phyloP scores from a whole-genome alignment of 805 yeast species.

The Suhomyces faveliae region DNA sequence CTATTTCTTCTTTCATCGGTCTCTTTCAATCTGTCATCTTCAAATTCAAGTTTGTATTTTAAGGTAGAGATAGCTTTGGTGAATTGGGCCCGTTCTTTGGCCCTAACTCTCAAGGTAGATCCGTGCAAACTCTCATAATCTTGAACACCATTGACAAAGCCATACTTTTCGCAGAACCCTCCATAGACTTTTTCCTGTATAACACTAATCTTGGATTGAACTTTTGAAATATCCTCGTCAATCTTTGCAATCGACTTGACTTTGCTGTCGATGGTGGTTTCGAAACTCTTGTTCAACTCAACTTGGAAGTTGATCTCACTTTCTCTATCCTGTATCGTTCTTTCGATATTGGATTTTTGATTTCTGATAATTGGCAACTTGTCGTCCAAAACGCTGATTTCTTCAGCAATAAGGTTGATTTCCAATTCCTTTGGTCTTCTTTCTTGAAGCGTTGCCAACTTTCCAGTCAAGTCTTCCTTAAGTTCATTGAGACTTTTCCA shows the following conservation, averaged over 20 bases:
- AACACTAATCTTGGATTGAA: conserved; percentile 15
- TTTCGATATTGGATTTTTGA: conserved; percentile 41
- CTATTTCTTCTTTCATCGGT: conserved; percentile 46
- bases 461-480: conserved; percentile 51
- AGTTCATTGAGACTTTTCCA: conserved; percentile 50
- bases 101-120: conserved; percentile 49
- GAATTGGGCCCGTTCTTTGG: conserved; percentile 61
- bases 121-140: conserved; percentile 76
- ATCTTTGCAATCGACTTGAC: conserved; percentile 11
- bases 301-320: conserved; percentile 54
- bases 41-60: conserved; percentile 63
- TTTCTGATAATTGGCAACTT: conserved; percentile 45
- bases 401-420: conserved; percentile 58
- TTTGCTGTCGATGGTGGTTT: conserved; percentile 17
- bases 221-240: conserved; percentile 21
- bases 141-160: conserved; percentile 50
- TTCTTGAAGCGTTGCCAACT: conserved; percentile 48
- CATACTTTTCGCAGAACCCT: conserved; percentile 54
- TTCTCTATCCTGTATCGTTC: conserved; percentile 44
- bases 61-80: conserved; percentile 60
- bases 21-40: conserved; percentile 55
- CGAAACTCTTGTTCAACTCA: conserved; percentile 19
- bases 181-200: conserved; percentile 48
- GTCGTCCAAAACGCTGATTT: conserved; percentile 44
- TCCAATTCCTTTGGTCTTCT: conserved; percentile 52